A percentile compares a stretch with the other conserved stretches of the same genome.
Evolutionary conservation across 495 filamentous ascomycete species (phyloP).

Genomic region (Penicillium manginii): DNA sequence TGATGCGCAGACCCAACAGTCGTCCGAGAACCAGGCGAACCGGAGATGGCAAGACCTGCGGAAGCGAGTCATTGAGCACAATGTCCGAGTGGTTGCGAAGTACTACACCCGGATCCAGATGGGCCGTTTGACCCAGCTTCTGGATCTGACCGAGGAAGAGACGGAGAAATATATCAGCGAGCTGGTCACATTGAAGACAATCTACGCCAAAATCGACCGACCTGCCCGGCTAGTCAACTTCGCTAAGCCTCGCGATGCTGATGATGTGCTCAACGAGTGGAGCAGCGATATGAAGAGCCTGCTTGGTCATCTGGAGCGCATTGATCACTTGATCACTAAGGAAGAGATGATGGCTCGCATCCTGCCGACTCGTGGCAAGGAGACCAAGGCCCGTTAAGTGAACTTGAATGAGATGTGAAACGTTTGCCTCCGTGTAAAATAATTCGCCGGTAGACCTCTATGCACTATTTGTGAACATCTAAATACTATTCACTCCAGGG

Average conservation of each 20-base stretch:
- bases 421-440: constrained; percentile 35
- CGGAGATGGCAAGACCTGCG: constrained; percentile 90
- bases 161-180: constrained; percentile 98
- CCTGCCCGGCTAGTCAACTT: constrained; percentile 91
- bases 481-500: background rate
- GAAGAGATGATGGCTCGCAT: constrained; percentile 99
- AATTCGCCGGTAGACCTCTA: constrained; percentile 39
- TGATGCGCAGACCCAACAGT: constrained; percentile 55
- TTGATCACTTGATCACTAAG: constrained; percentile 98
- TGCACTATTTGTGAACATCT: constrained; percentile 4
- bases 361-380: constrained; percentile 67
- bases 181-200: constrained; percentile 92
- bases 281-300: constrained; percentile 98
- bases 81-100: constrained; percentile 94
- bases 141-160: constrained; percentile 92
- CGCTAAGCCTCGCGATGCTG: constrained; percentile 90
- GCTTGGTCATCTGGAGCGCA: constrained; percentile 86
- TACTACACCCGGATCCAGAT: constrained; percentile 98
- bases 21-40: constrained; percentile 73
- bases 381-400: constrained; percentile 48
- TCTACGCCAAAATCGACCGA: constrained; percentile 96
- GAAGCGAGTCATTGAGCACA: constrained; percentile 98
- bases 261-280: constrained; percentile 98
- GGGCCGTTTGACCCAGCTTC: constrained; percentile 80
- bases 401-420: constrained; percentile 17